Conservation (phyloP, 345 rosid genomes). For the Eucalyptus polybractea region DNA sequence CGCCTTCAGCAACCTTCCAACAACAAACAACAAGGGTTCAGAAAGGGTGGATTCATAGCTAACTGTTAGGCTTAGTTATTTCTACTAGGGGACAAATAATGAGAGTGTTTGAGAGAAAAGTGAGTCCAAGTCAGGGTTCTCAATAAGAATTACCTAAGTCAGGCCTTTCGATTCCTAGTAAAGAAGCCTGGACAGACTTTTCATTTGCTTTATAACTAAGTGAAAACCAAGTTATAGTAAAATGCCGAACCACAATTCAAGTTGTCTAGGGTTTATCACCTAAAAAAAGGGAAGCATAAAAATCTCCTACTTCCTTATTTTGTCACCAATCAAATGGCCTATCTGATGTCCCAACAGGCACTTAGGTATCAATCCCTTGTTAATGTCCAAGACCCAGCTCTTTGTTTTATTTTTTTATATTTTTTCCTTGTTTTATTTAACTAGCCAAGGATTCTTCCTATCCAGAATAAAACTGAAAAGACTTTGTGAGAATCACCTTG, state of each 20-base stretch:
- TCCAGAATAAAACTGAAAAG: neutral
- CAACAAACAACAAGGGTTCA: neutral
- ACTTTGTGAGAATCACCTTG: constrained; percentile 39
- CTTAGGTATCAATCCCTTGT: neutral
- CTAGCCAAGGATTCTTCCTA: neutral
- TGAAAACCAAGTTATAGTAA: neutral
- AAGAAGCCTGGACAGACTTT: neutral
- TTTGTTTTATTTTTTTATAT: neutral
- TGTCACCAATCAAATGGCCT: neutral
- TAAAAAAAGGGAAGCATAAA: neutral
- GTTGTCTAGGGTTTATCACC: neutral
- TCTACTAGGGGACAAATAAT: neutral
- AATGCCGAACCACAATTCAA: neutral
- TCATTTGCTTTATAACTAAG: neutral
- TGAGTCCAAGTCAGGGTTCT: neutral
- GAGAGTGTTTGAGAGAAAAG: neutral
- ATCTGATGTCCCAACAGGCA: neutral
- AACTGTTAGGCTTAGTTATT: neutral
- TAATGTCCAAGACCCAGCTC: neutral
- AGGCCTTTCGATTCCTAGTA: neutral
- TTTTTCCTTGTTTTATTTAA: neutral
- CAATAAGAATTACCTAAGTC: neutral
- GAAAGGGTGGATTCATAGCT: neutral
- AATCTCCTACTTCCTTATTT: neutral
- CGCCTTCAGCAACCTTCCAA: constrained; percentile 85